phyloP scores from a whole-genome alignment of 2,329 filamentous ascomycete genomes.

The Cytospora schulzeri region DNA sequence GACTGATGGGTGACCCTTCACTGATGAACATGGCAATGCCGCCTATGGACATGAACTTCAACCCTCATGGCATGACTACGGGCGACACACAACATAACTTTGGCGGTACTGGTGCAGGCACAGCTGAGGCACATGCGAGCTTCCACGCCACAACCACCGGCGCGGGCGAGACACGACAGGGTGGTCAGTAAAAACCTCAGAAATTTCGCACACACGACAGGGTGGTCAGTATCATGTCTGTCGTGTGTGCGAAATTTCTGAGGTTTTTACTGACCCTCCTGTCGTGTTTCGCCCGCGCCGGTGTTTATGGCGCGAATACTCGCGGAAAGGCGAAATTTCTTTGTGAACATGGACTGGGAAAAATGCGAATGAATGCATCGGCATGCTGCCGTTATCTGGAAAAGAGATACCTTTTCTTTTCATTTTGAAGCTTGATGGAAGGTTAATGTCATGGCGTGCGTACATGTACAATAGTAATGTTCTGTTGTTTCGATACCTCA shows the following conservation, averaged over 20 bases:
- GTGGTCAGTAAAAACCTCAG: neutral
- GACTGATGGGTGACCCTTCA: conserved; percentile 25
- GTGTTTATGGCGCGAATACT: conserved; percentile 10
- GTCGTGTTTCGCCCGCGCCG: neutral
- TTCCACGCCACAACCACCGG: conserved; percentile 11
- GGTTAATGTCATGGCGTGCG: neutral
- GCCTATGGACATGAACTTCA: conserved; percentile 23
- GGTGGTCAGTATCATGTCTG: too few species aligned
- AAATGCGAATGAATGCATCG: neutral
- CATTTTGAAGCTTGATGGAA: neutral
- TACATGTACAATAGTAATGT: conserved; percentile 23
- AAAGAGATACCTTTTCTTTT: too few species aligned
- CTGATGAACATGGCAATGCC: conserved; percentile 26
- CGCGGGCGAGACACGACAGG: conserved; percentile 3
- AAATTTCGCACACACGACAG: too few species aligned
- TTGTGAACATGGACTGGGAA: neutral
- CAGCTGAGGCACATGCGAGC: neutral
- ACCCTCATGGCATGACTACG: conserved; percentile 4
- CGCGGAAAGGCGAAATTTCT: neutral
- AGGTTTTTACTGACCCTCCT: neutral
- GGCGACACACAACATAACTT: conserved; percentile 16
- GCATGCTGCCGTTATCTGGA: conserved; percentile 5
- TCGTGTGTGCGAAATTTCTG: too few species aligned
- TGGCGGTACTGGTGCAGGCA: neutral
- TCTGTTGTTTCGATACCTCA: conserved; percentile 5